Base-by-base conservation (phyloP, 2,329 filamentous ascomycete genomes). In the Aureobasidium sp. region DNA sequence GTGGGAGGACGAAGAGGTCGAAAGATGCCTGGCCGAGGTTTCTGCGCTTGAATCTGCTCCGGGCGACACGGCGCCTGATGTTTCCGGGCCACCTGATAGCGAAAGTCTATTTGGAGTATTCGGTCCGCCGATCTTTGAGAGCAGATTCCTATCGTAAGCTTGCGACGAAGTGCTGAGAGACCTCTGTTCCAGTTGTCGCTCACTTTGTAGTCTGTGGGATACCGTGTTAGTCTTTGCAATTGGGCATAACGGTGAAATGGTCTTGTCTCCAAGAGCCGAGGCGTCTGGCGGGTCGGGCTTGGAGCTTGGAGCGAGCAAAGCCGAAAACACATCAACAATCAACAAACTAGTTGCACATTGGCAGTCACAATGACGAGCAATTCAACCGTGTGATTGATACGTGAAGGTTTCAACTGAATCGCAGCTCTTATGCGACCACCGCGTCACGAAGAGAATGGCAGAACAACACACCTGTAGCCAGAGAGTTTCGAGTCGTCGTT, bases 91-190 rank as follows among this genome's bases (percentile, higher is more conserved):
- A 45, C 61, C 68, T 9, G 64, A 72, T 5, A 73, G 49, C 7
- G 71, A 73, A 36, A 67, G 66, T 54, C 80, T 75, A 21, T 81
- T 79, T 30, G 81, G 80, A 8, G 82, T 83, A 61, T 80, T 80
- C 6, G 82, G 79, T 50, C 83, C 83, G 36, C 83, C 83, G 62
- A 86, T 85, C 66, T 84, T 85, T 53, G 82, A 84, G 30, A 86
- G 72, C 13, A 86, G 73, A 64, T 84, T 81, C 69, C 85, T 81
- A 68, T 86, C 84, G 71, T 86, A 86, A 36, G 80, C 82, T 67
- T 85, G 81, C 29, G 82, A 85, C 3, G 82, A 85, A 61, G 77
- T 79, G 65, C 83, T 79, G 44, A 85, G 78, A 50, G 82, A 80
- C 64, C 80, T 76, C 65, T 81, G 78, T 50, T 83, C 84, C 51